Conservation (phyloP, 1,284 basidiomycete species). For the Golubevia sp. region DNA sequence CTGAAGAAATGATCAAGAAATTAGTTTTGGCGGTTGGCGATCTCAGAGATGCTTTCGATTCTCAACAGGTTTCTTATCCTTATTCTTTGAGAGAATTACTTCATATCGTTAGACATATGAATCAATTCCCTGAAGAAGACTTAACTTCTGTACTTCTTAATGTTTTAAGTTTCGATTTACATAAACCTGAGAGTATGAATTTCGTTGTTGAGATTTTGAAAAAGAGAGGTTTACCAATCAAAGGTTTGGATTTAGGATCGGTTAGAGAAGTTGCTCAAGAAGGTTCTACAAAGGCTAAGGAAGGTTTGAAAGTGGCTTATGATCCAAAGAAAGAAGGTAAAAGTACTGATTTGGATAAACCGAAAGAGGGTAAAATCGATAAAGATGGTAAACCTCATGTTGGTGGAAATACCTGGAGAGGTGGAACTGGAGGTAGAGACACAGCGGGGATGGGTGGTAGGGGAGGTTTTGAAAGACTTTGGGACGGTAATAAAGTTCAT, state of each 20-base stretch:
- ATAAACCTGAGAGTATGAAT: constrained; percentile 58
- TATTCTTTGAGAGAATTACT: constrained; percentile 62
- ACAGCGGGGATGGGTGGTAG: constrained; percentile 61
- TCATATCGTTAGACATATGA: constrained; percentile 60
- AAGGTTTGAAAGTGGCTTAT: constrained; percentile 23
- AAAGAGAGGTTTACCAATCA: constrained; percentile 42
- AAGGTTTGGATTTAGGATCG: constrained; percentile 41
- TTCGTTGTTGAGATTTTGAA: constrained; percentile 49
- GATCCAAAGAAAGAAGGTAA: constrained; percentile 31
- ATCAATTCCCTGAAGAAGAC: constrained; percentile 54
- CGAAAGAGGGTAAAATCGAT: constrained; percentile 61
- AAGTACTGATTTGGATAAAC: constrained; percentile 40
- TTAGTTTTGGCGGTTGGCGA: constrained; percentile 61
- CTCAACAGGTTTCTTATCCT: constrained; percentile 56
- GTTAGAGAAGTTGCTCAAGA: constrained; percentile 27
- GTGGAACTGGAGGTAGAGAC: constrained; percentile 61
- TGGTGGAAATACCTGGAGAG: constrained; percentile 62
- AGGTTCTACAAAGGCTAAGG: not conserved
- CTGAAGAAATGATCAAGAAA: constrained; percentile 35
- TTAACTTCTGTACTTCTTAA: constrained; percentile 61
- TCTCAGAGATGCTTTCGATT: constrained; percentile 58
- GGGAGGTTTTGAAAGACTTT: constrained; percentile 51
- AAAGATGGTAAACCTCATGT: constrained; percentile 53
- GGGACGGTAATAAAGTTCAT: constrained; percentile 56
- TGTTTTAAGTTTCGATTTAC: constrained; percentile 61